Conservation (phyloP, 2,329 filamentous ascomycete species). For the Cadophora sp. region DNA sequence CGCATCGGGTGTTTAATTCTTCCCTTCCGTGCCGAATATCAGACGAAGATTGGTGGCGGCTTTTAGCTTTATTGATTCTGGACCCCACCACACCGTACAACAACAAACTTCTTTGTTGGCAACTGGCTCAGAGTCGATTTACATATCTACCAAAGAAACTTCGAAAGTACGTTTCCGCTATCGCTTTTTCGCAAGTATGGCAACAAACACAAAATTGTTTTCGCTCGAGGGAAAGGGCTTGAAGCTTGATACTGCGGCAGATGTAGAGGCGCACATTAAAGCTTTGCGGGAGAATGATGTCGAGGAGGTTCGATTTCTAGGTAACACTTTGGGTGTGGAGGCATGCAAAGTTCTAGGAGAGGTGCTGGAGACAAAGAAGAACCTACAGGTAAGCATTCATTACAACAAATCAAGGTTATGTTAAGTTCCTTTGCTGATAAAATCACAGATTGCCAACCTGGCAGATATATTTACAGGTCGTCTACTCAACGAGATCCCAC, state of each 20-base stretch:
- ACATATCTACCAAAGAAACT: neutral
- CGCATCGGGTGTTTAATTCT: slow-evolving; percentile 10
- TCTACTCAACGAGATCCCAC: slow-evolving; percentile 90
- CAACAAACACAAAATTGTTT: slow-evolving; percentile 71
- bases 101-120: slow-evolving; percentile 24
- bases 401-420: neutral
- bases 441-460: slow-evolving; percentile 76
- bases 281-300: slow-evolving; percentile 74
- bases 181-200: slow-evolving; percentile 49
- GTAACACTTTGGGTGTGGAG: slow-evolving; percentile 91
- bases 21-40: slow-evolving; percentile 8
- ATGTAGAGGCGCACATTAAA: slow-evolving; percentile 85
- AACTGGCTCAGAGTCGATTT: neutral
- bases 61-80: slow-evolving; percentile 33
- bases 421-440: neutral
- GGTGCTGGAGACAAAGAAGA: slow-evolving; percentile 84
- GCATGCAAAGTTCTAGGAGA: slow-evolving; percentile 87
- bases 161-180: slow-evolving; percentile 14
- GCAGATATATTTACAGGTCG: slow-evolving; percentile 98
- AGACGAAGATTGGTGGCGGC: neutral
- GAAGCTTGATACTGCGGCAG: slow-evolving; percentile 88
- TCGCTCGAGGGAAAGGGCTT: slow-evolving; percentile 90
- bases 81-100: slow-evolving; percentile 8
- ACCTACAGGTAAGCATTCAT: slow-evolving; percentile 65
- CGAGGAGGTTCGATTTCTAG: slow-evolving; percentile 85